A percentile compares a stretch with the other conserved stretches of the same genome.
phyloP scores from a whole-genome alignment of 495 filamentous ascomycete species.

The Neurospora tetrasperma region DNA sequence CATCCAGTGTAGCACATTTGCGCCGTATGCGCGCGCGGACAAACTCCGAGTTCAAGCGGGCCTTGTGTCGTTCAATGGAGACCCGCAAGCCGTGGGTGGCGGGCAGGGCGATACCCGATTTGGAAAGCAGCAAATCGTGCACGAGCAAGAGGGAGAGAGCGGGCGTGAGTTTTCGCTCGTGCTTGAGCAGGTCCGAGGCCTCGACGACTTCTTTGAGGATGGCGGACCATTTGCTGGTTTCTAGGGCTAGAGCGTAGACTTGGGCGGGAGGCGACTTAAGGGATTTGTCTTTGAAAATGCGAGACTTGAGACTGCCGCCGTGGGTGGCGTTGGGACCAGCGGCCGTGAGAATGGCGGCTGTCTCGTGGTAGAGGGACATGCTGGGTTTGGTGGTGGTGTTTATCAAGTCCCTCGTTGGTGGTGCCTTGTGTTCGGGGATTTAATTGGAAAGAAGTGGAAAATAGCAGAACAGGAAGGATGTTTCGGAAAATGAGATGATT shows the following conservation, averaged over 20 bases:
- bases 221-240: constrained; percentile 82
- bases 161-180: constrained; percentile 83
- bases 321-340: constrained; percentile 31
- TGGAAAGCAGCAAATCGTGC: constrained; percentile 77
- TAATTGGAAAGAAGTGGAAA: not conserved
- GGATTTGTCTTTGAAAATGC: constrained; percentile 59
- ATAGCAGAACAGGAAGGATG: not conserved
- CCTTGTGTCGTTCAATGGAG: constrained; percentile 70
- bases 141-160: constrained; percentile 68
- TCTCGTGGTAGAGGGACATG: constrained; percentile 94
- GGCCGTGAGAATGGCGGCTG: constrained; percentile 58
- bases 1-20: constrained; percentile 53
- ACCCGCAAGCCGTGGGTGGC: constrained; percentile 63
- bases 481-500: not conserved
- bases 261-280: constrained; percentile 70
- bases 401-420: not conserved
- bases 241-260: constrained; percentile 73
- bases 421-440: not conserved
- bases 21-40: constrained; percentile 63
- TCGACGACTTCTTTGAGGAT: constrained; percentile 82
- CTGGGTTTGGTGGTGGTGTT: not conserved
- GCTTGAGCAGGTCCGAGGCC: constrained; percentile 52
- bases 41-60: constrained; percentile 70
- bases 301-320: constrained; percentile 71
- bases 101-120: constrained; percentile 68